Percentiles rank a stretch among this genome's conserved stretches.
These are phyloP conservation scores for Pyricularia grisea DNA, from an alignment of 2,329 filamentous ascomycete genomes.

Conservation along the genomic window DNA sequence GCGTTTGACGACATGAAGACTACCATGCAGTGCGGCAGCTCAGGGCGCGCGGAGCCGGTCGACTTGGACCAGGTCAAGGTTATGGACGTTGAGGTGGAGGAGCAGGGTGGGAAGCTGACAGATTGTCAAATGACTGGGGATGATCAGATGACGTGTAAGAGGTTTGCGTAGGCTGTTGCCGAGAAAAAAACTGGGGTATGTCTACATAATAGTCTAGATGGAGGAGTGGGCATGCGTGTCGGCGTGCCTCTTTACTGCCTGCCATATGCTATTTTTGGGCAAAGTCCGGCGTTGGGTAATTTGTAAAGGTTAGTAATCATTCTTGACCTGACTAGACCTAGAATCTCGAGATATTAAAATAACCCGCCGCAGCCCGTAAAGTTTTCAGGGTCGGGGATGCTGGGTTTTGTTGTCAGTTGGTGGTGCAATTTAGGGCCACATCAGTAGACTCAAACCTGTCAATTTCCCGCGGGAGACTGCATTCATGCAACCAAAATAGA, in stretches of 20 bases:
- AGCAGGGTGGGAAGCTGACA: slow-evolving; percentile 1
- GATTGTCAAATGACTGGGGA: not conserved
- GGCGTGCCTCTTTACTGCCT: not conserved
- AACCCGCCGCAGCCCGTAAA: too few relatives aligned
- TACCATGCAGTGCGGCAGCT: not conserved
- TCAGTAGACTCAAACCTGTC: not conserved
- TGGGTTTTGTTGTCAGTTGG: too few relatives aligned
- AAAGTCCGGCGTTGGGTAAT: not conserved
- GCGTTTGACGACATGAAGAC: not conserved
- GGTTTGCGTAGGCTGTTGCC: not conserved
- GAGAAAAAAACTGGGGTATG: too few relatives aligned
- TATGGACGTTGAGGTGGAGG: not conserved
- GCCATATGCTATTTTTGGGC: too few relatives aligned
- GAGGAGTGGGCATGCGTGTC: not conserved
- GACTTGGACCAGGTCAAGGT: not conserved
- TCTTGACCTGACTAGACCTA: not conserved
- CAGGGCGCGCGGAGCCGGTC: not conserved
- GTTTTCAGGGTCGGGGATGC: too few relatives aligned
- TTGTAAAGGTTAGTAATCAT: not conserved
- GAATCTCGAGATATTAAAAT: too few relatives aligned
- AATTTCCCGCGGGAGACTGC: not conserved
- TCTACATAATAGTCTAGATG: too few relatives aligned
- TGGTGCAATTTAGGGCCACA: too few relatives aligned
- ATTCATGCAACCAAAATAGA: not conserved
- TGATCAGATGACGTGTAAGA: slow-evolving; percentile 1